Base-by-base conservation (phyloP, 768 basidiomycete genomes). In the Leccinum pellstonianum region DNA sequence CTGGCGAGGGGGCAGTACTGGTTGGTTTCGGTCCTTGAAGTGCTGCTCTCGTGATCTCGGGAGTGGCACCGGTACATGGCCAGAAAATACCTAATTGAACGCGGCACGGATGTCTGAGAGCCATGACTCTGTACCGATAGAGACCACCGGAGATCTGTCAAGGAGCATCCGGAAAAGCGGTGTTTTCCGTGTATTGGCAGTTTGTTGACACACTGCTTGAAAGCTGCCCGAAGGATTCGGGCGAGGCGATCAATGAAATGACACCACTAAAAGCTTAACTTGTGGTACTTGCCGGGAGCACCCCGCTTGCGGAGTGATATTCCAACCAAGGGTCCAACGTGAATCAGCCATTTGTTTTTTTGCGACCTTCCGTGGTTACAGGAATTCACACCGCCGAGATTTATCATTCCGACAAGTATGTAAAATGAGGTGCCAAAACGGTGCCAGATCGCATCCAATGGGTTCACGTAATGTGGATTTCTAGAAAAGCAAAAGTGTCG, bases 31-130 rank as follows among this genome's bases (percentile, higher is more conserved):
- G 57, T 54, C 17, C 49, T 55, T 56, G 41, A 58, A 61, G 38
- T 71, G 66, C 72, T 69, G 77, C 73, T 77, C 79, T 75, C 77
- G 80, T 81, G 81, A 81, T 79, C 69, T 72, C 75, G 77, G 43
- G 43, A 78, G 54, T 46, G 75, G 15, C 49, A 50, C 77, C 69
- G 76, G 72, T 76, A 74, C 76, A 80, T 78, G 81, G 79, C 77
- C 79, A 79, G 68, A 76, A 60, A 38, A 63, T 66, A 61, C 78
- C 77, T 74, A 73, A 80, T 79, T 70, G 78, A 80, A 81, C 73
- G 79, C 77, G 78, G 79, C 75, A 77, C 71, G 73, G 67, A 72
- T 77, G 78, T 77, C 77, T 78, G 74, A 27, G 49, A 58, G 66
- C 43, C 19, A 37, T 46, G 19, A 12, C n/a, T 46, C n/a, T 46